These are phyloP conservation scores for Trypanosoma melophagium DNA, from an alignment of 208 protist genomes.

Conservation along the genomic window DNA sequence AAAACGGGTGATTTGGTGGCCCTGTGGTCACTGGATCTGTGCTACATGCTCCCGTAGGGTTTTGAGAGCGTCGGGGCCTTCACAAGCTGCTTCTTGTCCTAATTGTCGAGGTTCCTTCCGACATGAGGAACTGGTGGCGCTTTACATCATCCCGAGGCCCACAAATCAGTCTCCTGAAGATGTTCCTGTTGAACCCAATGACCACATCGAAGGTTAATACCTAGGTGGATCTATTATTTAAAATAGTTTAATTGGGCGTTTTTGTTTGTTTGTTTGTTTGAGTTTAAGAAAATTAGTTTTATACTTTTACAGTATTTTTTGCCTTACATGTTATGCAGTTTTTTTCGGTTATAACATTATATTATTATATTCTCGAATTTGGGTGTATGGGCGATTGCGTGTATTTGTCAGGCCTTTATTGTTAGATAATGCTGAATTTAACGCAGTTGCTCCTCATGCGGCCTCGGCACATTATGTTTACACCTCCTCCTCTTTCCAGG, in stretches of 20 bases:
- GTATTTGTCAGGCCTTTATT: neutral
- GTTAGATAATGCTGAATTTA: conserved; percentile 49
- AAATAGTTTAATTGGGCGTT: too few relatives aligned
- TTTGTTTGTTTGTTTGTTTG: too few relatives aligned
- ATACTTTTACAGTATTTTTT: too few relatives aligned
- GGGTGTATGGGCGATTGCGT: too few relatives aligned
- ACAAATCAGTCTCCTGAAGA: neutral
- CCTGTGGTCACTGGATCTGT: conserved; percentile 23
- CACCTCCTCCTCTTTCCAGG: conserved; percentile 72
- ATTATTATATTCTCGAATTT: too few relatives aligned
- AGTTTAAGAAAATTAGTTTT: too few relatives aligned
- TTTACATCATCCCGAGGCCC: conserved; percentile 6
- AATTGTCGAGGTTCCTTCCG: conserved; percentile 7
- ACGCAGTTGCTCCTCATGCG: conserved; percentile 47
- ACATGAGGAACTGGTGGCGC: conserved; percentile 7
- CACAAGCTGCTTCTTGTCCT: conserved; percentile 6
- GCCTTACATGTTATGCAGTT: too few relatives aligned
- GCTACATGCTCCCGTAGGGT: conserved; percentile 10
- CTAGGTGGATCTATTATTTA: too few relatives aligned
- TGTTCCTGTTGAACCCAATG: neutral
- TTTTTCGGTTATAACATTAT: too few relatives aligned
- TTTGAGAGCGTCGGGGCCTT: neutral
- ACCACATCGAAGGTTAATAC: too few relatives aligned
- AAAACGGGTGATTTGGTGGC: conserved; percentile 22
- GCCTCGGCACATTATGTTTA: conserved; percentile 89